phyloP scores from a whole-genome alignment of 2,329 filamentous ascomycete genomes.

The Botrytis elliptica region DNA sequence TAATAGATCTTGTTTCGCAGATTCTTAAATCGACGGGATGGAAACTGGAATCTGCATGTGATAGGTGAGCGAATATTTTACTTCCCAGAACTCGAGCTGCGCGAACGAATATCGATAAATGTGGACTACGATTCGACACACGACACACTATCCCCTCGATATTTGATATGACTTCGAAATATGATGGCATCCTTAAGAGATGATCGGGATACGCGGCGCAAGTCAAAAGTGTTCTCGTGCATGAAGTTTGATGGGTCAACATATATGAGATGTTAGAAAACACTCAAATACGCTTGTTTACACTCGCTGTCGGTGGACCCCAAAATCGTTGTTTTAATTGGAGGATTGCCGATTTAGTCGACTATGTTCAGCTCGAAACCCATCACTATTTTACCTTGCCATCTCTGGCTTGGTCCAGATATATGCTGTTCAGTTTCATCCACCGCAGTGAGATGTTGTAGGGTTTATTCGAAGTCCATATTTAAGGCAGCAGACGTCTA shows the following conservation, averaged over 20 bases:
- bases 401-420: not conserved
- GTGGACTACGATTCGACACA: not conserved
- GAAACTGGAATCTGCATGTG: constrained; percentile 42
- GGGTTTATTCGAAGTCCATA: not conserved
- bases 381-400: not conserved
- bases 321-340: not conserved
- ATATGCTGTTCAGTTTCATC: not conserved
- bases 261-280: not conserved
- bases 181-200: no score
- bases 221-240: not conserved
- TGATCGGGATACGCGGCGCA: not conserved
- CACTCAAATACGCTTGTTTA: not conserved
- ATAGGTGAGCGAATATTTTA: constrained; percentile 40
- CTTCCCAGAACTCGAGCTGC: not conserved
- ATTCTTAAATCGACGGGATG: constrained; percentile 41
- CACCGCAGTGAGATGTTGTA: not conserved
- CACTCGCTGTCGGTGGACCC: not conserved
- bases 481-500: not conserved
- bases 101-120: not conserved
- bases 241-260: not conserved
- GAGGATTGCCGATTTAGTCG: not conserved
- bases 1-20: constrained; percentile 34
- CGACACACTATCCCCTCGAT: not conserved
- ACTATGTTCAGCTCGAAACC: not conserved
- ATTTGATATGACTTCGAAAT: not conserved